Evolutionary conservation across 495 filamentous ascomycete species (phyloP).

Genomic region (Glutinoglossum americanum): DNA sequence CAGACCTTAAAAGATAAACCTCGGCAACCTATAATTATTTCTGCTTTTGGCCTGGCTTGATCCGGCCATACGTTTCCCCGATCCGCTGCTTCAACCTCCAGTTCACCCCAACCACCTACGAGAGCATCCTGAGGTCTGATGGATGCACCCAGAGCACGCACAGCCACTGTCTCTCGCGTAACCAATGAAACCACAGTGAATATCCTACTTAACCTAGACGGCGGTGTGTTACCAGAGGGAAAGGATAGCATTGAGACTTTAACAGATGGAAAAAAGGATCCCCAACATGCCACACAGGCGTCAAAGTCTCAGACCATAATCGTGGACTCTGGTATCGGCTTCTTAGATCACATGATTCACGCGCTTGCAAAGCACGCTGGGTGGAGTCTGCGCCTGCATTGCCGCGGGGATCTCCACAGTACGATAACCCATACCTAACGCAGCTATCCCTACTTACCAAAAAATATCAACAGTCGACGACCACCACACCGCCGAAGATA

Average conservation of each 20-base stretch:
- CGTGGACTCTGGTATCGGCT: conserved; percentile 89
- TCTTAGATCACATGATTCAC: conserved; percentile 97
- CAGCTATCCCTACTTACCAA: background rate
- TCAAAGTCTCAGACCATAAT: conserved; percentile 64
- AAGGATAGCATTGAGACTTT: conserved; percentile 22
- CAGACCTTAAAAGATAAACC: background rate
- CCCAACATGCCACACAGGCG: conserved; percentile 53
- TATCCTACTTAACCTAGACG: conserved; percentile 78
- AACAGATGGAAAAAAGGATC: conserved; percentile 1
- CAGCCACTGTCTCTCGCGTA: conserved; percentile 53
- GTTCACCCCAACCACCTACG: background rate
- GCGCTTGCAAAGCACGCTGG: conserved; percentile 88
- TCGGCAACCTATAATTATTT: background rate
- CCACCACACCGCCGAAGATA: conserved; percentile 95
- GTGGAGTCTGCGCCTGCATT: conserved; percentile 66
- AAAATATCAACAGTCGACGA: conserved; percentile 52
- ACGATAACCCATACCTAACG: conserved; percentile 10
- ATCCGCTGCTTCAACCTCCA: background rate
- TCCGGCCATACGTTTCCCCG: background rate
- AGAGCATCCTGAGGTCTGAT: background rate
- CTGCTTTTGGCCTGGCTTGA: background rate
- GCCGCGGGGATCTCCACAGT: conserved; percentile 83
- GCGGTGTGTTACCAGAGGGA: conserved; percentile 40
- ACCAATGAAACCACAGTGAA: conserved; percentile 97
- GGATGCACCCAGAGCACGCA: conserved; percentile 23